Evolutionary conservation across 306 rosid species (phyloP).

Genomic region (Dryas drummondii): DNA sequence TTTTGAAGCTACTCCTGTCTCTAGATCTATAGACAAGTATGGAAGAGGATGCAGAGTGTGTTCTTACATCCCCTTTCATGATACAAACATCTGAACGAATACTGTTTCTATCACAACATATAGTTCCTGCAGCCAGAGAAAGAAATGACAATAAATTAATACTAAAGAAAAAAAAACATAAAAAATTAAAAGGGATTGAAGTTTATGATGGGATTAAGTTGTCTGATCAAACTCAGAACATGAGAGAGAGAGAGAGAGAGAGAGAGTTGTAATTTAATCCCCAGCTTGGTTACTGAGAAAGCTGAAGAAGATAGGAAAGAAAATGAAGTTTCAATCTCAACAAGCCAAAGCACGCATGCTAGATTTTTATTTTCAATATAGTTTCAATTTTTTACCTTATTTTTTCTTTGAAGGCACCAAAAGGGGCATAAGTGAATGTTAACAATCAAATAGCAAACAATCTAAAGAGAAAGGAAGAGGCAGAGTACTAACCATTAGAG

Average conservation of each 20-base stretch:
- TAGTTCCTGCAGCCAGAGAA: conserved; percentile 48
- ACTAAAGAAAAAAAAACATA: not conserved
- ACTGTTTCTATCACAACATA: conserved; percentile 83
- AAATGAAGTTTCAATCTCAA: not conserved
- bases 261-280: not conserved
- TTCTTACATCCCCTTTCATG: conserved; percentile 90
- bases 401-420: too few species aligned
- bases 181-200: not conserved
- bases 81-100: conserved; percentile 77
- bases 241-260: not conserved
- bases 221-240: not conserved
- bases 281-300: not conserved
- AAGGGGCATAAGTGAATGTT: not conserved
- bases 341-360: not conserved
- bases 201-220: not conserved
- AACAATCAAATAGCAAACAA: not conserved
- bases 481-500: conserved; percentile 46
- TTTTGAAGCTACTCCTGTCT: conserved; percentile 17
- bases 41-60: conserved; percentile 62
- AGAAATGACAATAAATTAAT: not conserved
- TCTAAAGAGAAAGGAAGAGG: not conserved
- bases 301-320: not conserved
- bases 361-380: not conserved
- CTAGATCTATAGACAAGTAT: conserved; percentile 58
- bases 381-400: too few species aligned